phyloP scores from a whole-genome alignment of 2,329 filamentous ascomycete species.

The Colletotrichum neosansevieriae region DNA sequence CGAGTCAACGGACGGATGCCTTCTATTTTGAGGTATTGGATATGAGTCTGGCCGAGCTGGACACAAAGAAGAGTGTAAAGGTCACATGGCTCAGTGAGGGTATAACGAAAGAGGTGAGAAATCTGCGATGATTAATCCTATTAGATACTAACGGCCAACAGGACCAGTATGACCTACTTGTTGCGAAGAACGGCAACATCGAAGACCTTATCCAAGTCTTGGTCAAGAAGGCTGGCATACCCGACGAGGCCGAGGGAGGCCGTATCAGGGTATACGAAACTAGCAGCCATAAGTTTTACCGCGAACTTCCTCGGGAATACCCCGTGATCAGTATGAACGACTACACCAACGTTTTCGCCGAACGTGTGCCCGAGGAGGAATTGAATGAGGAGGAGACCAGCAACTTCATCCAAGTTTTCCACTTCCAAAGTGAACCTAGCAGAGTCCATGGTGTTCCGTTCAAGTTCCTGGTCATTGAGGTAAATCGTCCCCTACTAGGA shows the following conservation, averaged over 20 bases:
- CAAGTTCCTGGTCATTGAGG: conserved; percentile 86
- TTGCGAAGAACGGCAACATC: conserved; percentile 86
- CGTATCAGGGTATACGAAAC: conserved; percentile 86
- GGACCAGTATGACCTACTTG: conserved; percentile 85
- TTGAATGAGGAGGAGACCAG: conserved; percentile 63
- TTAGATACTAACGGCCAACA: conserved; percentile 48
- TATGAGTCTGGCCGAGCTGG: conserved; percentile 91
- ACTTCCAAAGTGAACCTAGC: conserved; percentile 90
- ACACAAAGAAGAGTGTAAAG: conserved; percentile 90
- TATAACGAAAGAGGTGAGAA: conserved; percentile 84
- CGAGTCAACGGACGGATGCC: conserved; percentile 78
- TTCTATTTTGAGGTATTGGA: conserved; percentile 95
- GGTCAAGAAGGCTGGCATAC: conserved; percentile 83
- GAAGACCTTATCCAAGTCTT: conserved; percentile 82
- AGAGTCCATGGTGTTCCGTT: conserved; percentile 92
- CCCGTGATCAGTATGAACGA: conserved; percentile 87
- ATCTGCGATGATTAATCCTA: not conserved
- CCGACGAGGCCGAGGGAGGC: conserved; percentile 77
- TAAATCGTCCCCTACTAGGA: conserved; percentile 55
- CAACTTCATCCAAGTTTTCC: conserved; percentile 82
- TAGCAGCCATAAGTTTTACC: conserved; percentile 85
- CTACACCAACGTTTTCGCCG: conserved; percentile 84
- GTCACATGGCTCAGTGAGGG: conserved; percentile 90
- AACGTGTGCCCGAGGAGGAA: conserved; percentile 82
- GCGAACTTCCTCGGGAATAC: conserved; percentile 77